A percentile compares a stretch with the other conserved stretches of the same genome.
phyloP scores from a whole-genome alignment of 176 grass and related monocot species.

The Aegilops umbellulata region DNA sequence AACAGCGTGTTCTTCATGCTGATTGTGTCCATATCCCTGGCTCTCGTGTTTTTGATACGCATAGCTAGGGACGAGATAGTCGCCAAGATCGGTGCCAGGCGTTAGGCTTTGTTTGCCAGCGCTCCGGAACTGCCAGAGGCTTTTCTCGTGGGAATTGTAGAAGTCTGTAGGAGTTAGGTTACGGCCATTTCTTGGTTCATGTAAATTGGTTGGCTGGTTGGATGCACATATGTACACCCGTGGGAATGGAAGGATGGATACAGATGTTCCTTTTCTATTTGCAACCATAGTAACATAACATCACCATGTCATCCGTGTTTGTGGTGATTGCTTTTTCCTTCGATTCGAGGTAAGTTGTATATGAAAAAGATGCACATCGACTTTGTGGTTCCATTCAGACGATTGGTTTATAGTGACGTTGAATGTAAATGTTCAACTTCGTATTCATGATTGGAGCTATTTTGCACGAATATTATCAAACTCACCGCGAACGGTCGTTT shows the following conservation, averaged over 20 bases:
- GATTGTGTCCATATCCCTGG: slow-evolving; percentile 73
- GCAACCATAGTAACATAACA: not conserved
- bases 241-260: not conserved
- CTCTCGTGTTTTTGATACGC: slow-evolving; percentile 79
- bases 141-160: not conserved
- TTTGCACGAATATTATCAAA: no score
- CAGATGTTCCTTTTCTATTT: not conserved
- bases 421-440: no score
- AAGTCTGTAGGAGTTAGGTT: not conserved
- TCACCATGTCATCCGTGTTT: no score
- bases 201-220: slow-evolving; percentile 1
- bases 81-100: slow-evolving; percentile 40
- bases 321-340: no score
- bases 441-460: no score
- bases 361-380: no score
- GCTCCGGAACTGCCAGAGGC: not conserved
- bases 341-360: no score
- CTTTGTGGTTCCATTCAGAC: no score
- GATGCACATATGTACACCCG: not conserved
- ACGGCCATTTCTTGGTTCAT: not conserved
- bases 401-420: no score
- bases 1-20: slow-evolving; percentile 93
- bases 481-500: no score
- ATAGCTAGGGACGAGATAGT: slow-evolving; percentile 72
- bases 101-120: slow-evolving; percentile 30